Percentiles rank a stretch among this genome's conserved stretches.
phyloP scores from a whole-genome alignment of 495 filamentous ascomycete genomes.

The Penicillium angulare region DNA sequence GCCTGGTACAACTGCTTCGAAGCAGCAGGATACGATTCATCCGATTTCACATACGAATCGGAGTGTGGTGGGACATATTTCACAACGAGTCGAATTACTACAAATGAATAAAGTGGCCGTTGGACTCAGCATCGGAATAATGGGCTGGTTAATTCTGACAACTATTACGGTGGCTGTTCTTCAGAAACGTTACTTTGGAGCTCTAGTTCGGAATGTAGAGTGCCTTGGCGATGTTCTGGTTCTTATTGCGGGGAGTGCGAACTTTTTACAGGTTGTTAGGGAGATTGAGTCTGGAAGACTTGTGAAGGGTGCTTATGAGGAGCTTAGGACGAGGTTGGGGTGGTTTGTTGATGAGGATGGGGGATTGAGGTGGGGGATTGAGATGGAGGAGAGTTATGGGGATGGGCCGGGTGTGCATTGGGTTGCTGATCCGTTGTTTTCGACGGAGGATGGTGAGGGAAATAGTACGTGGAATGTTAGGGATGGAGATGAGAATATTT shows the following conservation, averaged over 20 bases:
- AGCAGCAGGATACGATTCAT: slow-evolving; percentile 18
- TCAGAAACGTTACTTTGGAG: slow-evolving; percentile 20
- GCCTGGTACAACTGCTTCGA: background rate
- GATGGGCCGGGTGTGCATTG: slow-evolving; percentile 15
- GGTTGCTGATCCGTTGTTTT: slow-evolving; percentile 13
- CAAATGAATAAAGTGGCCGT: slow-evolving; percentile 32
- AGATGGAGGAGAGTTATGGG: slow-evolving; percentile 19
- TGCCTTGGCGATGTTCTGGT: slow-evolving; percentile 19
- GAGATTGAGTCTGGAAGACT: slow-evolving; percentile 16
- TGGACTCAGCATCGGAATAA: slow-evolving; percentile 34
- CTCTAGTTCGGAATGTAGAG: slow-evolving; percentile 21
- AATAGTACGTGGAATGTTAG: slow-evolving; percentile 10
- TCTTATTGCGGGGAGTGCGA: slow-evolving; percentile 17
- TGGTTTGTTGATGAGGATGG: slow-evolving; percentile 23
- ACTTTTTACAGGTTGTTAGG: slow-evolving; percentile 15
- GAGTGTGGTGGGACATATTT: slow-evolving; percentile 13
- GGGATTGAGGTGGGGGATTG: slow-evolving; percentile 17
- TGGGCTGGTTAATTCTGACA: slow-evolving; percentile 30
- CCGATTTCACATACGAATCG: slow-evolving; percentile 22
- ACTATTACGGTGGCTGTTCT: slow-evolving; percentile 21
- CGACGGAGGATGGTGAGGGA: slow-evolving; percentile 13
- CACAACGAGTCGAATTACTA: slow-evolving; percentile 26
- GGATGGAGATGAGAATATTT: background rate
- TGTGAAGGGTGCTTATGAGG: slow-evolving; percentile 4
- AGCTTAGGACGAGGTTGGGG: slow-evolving; percentile 14